Conservation (phyloP, 345 rosid genomes). For the Eucalyptus paniculata region DNA sequence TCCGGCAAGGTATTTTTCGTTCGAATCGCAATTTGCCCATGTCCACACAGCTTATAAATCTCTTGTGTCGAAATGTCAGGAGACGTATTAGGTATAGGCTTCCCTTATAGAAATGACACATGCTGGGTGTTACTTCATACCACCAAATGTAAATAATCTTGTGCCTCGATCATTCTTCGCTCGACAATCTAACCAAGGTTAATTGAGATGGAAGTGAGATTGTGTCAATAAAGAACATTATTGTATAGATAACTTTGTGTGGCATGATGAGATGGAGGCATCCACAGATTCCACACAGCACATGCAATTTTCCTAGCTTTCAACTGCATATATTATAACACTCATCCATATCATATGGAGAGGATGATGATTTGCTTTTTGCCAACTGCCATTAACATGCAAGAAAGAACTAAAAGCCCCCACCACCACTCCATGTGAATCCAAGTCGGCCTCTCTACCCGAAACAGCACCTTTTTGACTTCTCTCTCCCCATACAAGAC, state of each 20-base stretch:
- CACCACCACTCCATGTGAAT: background rate
- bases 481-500: background rate
- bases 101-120: rapidly evolving
- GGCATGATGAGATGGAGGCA: background rate
- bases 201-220: background rate
- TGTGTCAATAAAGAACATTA: background rate
- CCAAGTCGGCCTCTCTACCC: background rate
- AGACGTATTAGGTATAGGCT: rapidly evolving
- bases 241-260: background rate
- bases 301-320: background rate
- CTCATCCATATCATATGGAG: background rate
- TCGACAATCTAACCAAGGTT: background rate
- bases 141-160: background rate
- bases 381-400: background rate
- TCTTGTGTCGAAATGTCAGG: rapidly evolving
- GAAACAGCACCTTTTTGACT: background rate
- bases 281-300: background rate
- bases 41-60: rapidly evolving
- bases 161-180: background rate
- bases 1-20: rapidly evolving
- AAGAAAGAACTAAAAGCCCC: background rate
- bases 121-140: rapidly evolving
- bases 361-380: background rate
- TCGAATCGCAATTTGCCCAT: background rate
- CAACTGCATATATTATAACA: background rate